Evolutionary conservation across 2,329 filamentous ascomycete genomes (phyloP).

Genomic region (Xylariomycetidae sp.): DNA sequence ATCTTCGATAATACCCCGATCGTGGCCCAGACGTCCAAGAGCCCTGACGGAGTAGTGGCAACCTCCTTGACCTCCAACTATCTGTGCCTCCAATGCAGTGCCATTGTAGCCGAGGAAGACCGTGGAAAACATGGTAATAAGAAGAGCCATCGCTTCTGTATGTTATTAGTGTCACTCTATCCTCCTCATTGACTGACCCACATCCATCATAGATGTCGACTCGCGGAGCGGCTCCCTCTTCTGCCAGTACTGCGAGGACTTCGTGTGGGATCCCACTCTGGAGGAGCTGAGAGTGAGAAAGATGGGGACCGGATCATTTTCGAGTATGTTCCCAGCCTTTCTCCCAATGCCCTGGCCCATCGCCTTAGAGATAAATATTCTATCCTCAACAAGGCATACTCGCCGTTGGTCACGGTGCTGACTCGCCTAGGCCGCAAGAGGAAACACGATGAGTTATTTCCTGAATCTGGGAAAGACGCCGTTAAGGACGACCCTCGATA

Average conservation of each 20-base stretch:
- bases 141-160: slow-evolving; percentile 72
- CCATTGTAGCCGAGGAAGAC: slow-evolving; percentile 62
- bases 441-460: slow-evolving; percentile 68
- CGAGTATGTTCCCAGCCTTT: slow-evolving; percentile 50
- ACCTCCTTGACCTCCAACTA: slow-evolving; percentile 65
- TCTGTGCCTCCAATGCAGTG: slow-evolving; percentile 69
- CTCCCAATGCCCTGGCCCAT: not conserved
- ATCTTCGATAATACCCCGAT: slow-evolving; percentile 65
- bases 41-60: slow-evolving; percentile 49
- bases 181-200: not conserved
- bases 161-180: slow-evolving; percentile 18
- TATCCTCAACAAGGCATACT: not conserved
- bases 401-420: not conserved
- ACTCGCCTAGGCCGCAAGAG: slow-evolving; percentile 58
- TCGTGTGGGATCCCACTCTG: slow-evolving; percentile 76
- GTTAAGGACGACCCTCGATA: slow-evolving; percentile 65
- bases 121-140: slow-evolving; percentile 62
- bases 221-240: slow-evolving; percentile 70
- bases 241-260: slow-evolving; percentile 77
- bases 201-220: slow-evolving; percentile 78
- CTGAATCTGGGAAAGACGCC: slow-evolving; percentile 49
- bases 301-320: slow-evolving; percentile 61
- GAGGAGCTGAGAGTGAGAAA: slow-evolving; percentile 71
- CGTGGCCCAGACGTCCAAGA: slow-evolving; percentile 61
- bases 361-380: not conserved